Evolutionary conservation across 306 rosid genomes (phyloP).

Genomic region (Casuarina cunninghamiana): DNA sequence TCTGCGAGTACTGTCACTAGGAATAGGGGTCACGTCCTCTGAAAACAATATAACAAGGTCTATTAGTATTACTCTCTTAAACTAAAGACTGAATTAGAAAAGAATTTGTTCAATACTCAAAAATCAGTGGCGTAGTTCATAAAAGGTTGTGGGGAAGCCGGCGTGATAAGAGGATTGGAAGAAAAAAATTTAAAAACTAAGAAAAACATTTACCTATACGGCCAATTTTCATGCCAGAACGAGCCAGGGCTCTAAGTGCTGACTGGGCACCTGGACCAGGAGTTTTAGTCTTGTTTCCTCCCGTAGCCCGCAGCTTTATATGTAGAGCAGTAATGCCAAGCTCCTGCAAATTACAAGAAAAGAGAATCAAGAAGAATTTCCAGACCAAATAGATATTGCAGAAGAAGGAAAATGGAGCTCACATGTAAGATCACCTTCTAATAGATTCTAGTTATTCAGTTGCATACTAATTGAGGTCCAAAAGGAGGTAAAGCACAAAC

Average conservation of each 20-base stretch:
- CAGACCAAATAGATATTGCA: neutral
- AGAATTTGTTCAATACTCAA: neutral
- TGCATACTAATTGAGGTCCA: neutral
- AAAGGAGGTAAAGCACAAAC: constrained; percentile 21
- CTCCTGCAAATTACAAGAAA: constrained; percentile 25
- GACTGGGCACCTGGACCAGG: constrained; percentile 63
- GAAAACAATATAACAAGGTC: constrained; percentile 1
- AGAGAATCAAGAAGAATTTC: neutral
- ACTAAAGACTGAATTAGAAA: too few species aligned
- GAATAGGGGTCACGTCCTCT: constrained; percentile 63
- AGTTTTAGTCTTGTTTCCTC: constrained; percentile 60
- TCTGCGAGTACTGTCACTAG: constrained; percentile 53
- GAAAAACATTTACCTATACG: constrained; percentile 40
- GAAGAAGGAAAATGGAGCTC: neutral
- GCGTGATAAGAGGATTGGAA: neutral
- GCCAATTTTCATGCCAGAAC: constrained; percentile 59
- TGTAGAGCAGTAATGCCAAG: constrained; percentile 59
- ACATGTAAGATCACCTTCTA: neutral
- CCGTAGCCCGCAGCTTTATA: constrained; percentile 55
- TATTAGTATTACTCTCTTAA: too few species aligned
- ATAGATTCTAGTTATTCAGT: neutral
- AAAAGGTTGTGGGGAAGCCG: neutral
- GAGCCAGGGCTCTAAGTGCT: constrained; percentile 60
- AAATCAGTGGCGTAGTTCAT: neutral
- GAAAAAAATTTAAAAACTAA: neutral